phyloP scores from a whole-genome alignment of 2,329 filamentous ascomycete species.

The Colletotrichum sp. region DNA sequence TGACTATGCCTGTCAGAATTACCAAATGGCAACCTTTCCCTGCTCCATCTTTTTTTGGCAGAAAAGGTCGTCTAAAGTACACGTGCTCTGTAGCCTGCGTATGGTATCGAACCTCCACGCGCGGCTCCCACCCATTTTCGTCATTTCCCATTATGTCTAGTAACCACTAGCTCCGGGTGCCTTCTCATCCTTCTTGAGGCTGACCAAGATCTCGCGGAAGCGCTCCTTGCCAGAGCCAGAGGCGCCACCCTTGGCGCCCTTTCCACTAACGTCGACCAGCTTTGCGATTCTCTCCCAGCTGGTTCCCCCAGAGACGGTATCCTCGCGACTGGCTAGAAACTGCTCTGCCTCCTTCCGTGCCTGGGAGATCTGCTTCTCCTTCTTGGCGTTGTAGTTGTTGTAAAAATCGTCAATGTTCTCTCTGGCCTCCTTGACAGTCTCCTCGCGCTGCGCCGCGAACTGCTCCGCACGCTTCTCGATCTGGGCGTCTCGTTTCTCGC shows the following conservation, averaged over 20 bases:
- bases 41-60: background rate
- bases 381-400: conserved; percentile 98
- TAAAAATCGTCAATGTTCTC: conserved; percentile 99
- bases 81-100: background rate
- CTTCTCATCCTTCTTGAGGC: conserved; percentile 92
- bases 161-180: conserved; percentile 71
- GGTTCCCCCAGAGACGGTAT: conserved; percentile 92
- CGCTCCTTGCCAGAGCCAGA: conserved; percentile 93
- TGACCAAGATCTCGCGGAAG: conserved; percentile 89
- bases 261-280: conserved; percentile 95
- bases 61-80: conserved; percentile 15
- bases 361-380: conserved; percentile 90
- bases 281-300: conserved; percentile 99
- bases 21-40: background rate
- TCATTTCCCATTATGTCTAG: conserved; percentile 35
- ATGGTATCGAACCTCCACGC: background rate
- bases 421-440: conserved; percentile 88
- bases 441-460: conserved; percentile 80
- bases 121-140: background rate
- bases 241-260: conserved; percentile 85
- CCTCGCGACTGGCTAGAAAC: conserved; percentile 86
- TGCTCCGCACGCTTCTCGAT: conserved; percentile 86
- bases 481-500: conserved; percentile 83
- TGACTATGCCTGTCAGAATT: conserved; percentile 3
- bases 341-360: conserved; percentile 92